Evolutionary conservation across 2,329 filamentous ascomycete genomes (phyloP), one percentile per base, ranked within the genome.

Genomic region (Aciculosporium take): DNA sequence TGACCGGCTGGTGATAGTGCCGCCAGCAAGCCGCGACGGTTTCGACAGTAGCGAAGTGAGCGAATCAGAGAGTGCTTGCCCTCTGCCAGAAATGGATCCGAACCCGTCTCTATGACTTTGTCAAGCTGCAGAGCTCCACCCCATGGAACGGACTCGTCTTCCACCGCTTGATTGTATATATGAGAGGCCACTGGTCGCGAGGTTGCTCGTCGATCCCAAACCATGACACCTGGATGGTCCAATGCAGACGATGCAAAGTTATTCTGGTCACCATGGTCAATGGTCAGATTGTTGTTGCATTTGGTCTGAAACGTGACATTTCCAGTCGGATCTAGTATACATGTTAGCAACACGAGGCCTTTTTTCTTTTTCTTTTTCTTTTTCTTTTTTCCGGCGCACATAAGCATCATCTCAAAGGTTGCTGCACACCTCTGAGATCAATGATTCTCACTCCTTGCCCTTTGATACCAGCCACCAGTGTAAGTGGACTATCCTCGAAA

Each of bases 221-320:
- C 70, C 56, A 81, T 79, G 39, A 89, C 69, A 7, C 77, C 76
- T 0, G 84, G 80, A 38, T 84, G 79, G 44, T 84, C 82, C 10
- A 84, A 64, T 3, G 81, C 80, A 12, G 83, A 85, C 1, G 84
- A 88, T 1, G 84, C 79, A 61, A 91, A 89, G 58, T 87, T 89
- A 51, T 91, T 87, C 48, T 81, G 76, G 51, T 93, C 82, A 18
- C 77, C 67, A 45, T 83, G 84, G 61, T 91, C 84, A 45, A 91
- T 84, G 13, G 83, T 74, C 41, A 91, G 57, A 48, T 81, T 81
- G 50, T 81, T 81, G 56, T 78, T 79, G 51, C 75, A 79, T 49
- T 73, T 76, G 4, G 77, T 81, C 46, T 72, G 72, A 48, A 79
- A 80, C n/a, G 66, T 75, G 37, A 73, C 64, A 6, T 71, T 69